Base-by-base conservation (phyloP, 2,329 filamentous ascomycete species). In the Septoria linicola region DNA sequence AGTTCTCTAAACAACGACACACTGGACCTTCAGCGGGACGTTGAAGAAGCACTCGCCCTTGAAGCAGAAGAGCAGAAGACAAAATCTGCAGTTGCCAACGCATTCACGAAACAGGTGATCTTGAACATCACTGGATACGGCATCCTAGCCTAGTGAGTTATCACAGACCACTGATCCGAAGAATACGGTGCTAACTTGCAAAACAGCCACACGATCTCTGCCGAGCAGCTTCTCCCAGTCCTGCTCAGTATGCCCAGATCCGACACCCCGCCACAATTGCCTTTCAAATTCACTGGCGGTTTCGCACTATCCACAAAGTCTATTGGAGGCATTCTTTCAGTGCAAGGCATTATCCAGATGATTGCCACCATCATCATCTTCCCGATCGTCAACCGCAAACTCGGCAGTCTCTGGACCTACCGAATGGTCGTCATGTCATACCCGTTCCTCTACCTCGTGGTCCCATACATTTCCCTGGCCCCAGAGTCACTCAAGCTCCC, bases 61-160 rank as follows among this genome's bases (percentile, higher is more conserved):
- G 68, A 70, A 14, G 50, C 57, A 37, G 53, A 53, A 19, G 30
- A 42, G 17, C 25, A 42, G 2, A 55, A 58, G 37, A 48, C 62
- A 7, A 59, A 65, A 31, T 57, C 62, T 35, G 63, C 73, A 50
- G 69, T 75, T 36, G 69, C 74, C 44, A 82, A 80, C 63, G 85
- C 84, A 7, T 96, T 97, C 69, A 95, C 89, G 10, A 83, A 78
- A 66, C 88, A 92, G 42, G 88, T 97, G 49, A 76, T 95, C 54
- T 77, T 95, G 65, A 92, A 91, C 66, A 95, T 96, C 58, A 73
- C 92, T 51, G 89, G 88, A 45, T 96, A 95, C 67, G 92, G 91
- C 37, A 89, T 97, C 63, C 77, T 97, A 53, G 92, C 92, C 58
- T 96, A 95, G 90, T 96, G 80, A 82, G 89, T 85, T n/a, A n/a